Conservation (phyloP, 1,284 basidiomycete species). For the Grifola frondosa region DNA sequence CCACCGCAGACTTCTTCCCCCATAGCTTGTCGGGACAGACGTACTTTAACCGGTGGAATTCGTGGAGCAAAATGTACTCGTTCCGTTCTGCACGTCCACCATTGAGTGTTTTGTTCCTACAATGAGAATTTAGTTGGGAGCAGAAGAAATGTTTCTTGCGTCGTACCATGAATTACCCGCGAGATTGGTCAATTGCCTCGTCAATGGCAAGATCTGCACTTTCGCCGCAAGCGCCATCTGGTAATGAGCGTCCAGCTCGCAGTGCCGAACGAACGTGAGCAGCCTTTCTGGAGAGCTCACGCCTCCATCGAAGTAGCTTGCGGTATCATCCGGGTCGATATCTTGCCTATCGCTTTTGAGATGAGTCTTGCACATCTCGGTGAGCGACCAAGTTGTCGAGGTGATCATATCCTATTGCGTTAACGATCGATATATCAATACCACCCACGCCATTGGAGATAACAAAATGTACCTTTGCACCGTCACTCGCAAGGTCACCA, state of each 20-base stretch:
- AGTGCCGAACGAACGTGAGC: slow-evolving; percentile 87
- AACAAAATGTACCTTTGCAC: slow-evolving; percentile 71
- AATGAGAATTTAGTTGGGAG: not conserved
- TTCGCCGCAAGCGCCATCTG: slow-evolving; percentile 94
- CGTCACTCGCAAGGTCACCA: slow-evolving; percentile 92
- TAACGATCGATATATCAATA: no score
- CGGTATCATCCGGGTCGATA: slow-evolving; percentile 95
- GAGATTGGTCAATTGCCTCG: slow-evolving; percentile 94
- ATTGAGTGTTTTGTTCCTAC: slow-evolving; percentile 91
- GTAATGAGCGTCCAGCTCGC: slow-evolving; percentile 92
- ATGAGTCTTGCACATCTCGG: slow-evolving; percentile 94
- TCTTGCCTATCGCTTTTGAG: slow-evolving; percentile 86
- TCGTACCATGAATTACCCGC: slow-evolving; percentile 95
- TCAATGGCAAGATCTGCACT: slow-evolving; percentile 88
- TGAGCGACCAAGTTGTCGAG: slow-evolving; percentile 96
- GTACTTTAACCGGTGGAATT: slow-evolving; percentile 96
- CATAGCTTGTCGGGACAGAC: slow-evolving; percentile 94
- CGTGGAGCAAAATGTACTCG: slow-evolving; percentile 98
- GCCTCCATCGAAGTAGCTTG: slow-evolving; percentile 86
- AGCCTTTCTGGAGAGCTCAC: slow-evolving; percentile 79
- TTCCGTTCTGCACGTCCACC: slow-evolving; percentile 97
- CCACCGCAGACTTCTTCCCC: slow-evolving; percentile 68
- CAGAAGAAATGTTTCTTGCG: not conserved
- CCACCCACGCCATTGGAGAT: no score
- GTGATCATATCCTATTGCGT: slow-evolving; percentile 83